Evolutionary conservation across 2,329 filamentous ascomycete genomes (phyloP).

Genomic region (Metarhizium guizhouense): DNA sequence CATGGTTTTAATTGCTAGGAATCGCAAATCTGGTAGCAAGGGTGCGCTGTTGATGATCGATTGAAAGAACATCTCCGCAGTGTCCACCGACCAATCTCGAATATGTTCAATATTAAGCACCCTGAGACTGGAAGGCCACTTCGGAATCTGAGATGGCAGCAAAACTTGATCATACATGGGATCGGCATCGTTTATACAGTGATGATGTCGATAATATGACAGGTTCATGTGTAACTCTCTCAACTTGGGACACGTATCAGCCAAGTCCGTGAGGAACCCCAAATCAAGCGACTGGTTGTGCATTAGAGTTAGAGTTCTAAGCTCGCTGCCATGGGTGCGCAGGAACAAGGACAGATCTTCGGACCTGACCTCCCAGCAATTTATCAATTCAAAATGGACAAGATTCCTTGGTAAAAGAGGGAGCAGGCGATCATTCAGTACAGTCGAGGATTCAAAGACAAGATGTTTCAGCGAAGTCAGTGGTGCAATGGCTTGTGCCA

Average conservation of each 20-base stretch:
- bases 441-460: constrained; percentile 64
- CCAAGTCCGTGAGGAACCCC: constrained; percentile 61
- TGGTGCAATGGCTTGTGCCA: constrained; percentile 23
- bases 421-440: constrained; percentile 62
- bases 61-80: constrained; percentile 68
- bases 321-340: constrained; percentile 52
- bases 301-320: constrained; percentile 60
- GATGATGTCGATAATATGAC: constrained; percentile 64
- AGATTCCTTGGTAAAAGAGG: constrained; percentile 58
- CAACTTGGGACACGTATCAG: constrained; percentile 59
- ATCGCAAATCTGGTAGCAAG: constrained; percentile 56
- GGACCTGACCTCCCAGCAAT: constrained; percentile 68
- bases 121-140: constrained; percentile 67
- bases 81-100: constrained; percentile 60
- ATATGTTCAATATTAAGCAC: constrained; percentile 68
- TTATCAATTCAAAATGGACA: constrained; percentile 61
- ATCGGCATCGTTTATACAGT: constrained; percentile 60
- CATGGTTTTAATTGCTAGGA: constrained; percentile 66
- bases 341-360: constrained; percentile 59
- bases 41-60: constrained; percentile 67
- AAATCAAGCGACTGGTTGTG: constrained; percentile 75
- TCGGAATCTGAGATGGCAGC: constrained; percentile 54
- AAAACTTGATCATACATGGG: constrained; percentile 67
- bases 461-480: constrained; percentile 59
- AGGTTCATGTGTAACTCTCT: constrained; percentile 68